Evolutionary conservation across 176 grass and related monocot species (phyloP).

Genomic region (Ampelocalamus luodianensis): DNA sequence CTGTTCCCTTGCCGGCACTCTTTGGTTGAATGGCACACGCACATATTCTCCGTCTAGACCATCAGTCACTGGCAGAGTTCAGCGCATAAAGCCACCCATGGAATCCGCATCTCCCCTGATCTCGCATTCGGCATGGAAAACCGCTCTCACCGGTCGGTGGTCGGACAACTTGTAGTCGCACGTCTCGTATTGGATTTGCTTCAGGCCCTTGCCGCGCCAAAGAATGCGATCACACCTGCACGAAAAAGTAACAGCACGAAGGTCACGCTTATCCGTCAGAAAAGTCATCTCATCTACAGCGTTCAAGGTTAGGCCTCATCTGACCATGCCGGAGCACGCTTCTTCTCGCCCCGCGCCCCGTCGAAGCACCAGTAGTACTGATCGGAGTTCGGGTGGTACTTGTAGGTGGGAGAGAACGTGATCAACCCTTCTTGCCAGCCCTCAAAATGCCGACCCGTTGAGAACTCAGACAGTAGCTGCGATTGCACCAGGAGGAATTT

Average conservation of each 20-base stretch:
- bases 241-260: background rate
- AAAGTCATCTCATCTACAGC: background rate
- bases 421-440: conserved; percentile 88
- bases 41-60: background rate
- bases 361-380: conserved; percentile 64
- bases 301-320: conserved; percentile 10
- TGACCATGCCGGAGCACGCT: conserved; percentile 89
- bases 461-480: conserved; percentile 72
- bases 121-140: conserved; percentile 60
- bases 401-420: conserved; percentile 91
- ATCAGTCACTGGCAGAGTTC: conserved; percentile 6
- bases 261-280: background rate
- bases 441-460: conserved; percentile 49
- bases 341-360: conserved; percentile 48
- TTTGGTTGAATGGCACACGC: background rate
- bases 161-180: conserved; percentile 77
- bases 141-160: conserved; percentile 75
- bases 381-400: conserved; percentile 81
- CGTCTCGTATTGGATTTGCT: conserved; percentile 74
- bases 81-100: conserved; percentile 32
- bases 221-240: conserved; percentile 95
- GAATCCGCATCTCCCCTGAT: conserved; percentile 33
- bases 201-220: conserved; percentile 78
- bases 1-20: background rate
- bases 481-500: conserved; percentile 13